These are phyloP conservation scores for Solanum ossicruentum DNA, from an alignment of 257 asterid genomes.

Conservation along the genomic window DNA sequence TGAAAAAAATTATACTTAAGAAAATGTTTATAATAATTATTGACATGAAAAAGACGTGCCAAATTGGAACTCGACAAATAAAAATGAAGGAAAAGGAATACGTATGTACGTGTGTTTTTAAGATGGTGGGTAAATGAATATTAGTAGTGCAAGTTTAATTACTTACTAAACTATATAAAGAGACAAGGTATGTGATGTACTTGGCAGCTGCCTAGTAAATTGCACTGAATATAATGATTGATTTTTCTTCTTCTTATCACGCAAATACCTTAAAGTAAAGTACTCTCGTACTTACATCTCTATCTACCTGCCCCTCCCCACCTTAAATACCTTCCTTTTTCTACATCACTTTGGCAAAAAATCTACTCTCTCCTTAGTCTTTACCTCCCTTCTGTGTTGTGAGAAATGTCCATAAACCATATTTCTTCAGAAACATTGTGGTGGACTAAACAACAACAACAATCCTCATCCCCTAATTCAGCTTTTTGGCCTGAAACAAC, in stretches of 20 bases:
- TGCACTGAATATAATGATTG: constrained; percentile 67
- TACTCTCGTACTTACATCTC: constrained; percentile 13
- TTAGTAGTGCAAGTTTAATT: not conserved
- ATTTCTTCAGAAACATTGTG: constrained; percentile 35
- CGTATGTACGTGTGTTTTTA: not conserved
- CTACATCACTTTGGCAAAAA: not conserved
- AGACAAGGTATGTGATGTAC: not conserved
- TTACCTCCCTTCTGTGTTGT: not conserved
- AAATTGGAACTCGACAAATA: not conserved
- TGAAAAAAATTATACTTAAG: no score
- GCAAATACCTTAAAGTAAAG: constrained; percentile 56
- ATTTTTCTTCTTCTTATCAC: constrained; percentile 39
- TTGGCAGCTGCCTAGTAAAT: constrained; percentile 8
- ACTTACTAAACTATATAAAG: not conserved
- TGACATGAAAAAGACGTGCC: not conserved
- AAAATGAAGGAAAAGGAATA: not conserved
- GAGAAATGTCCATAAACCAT: constrained; percentile 56
- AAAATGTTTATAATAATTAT: no score
- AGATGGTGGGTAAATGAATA: not conserved
- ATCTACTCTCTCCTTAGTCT: not conserved
- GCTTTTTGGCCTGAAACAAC: not conserved
- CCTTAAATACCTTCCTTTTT: not conserved
- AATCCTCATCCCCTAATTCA: constrained; percentile 17
- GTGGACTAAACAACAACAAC: constrained; percentile 30
- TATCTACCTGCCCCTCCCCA: constrained; percentile 4